Conservation (phyloP, 495 filamentous ascomycete genomes). For the Penicillium tannophilum region DNA sequence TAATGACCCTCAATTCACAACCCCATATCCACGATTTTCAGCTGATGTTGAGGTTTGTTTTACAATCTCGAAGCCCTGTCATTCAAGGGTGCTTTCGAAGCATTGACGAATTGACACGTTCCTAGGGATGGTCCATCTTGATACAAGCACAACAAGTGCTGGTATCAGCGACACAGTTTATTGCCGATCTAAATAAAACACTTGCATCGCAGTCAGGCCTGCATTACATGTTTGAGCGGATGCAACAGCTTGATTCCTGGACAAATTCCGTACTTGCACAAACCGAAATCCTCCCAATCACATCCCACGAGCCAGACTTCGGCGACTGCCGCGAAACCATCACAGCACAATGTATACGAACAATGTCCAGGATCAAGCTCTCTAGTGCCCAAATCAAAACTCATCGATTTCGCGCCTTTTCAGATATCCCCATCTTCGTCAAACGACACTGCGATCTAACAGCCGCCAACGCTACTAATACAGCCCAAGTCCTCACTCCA, state of each 20-base stretch:
- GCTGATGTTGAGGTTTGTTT: slow-evolving; percentile 55
- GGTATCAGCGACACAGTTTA: slow-evolving; percentile 57
- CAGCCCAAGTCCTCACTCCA: slow-evolving; percentile 23
- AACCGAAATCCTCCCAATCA: slow-evolving; percentile 44
- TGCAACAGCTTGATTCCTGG: slow-evolving; percentile 57
- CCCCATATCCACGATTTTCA: slow-evolving; percentile 53
- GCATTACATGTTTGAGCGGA: slow-evolving; percentile 53
- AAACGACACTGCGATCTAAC: slow-evolving; percentile 61
- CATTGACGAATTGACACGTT: slow-evolving; percentile 14
- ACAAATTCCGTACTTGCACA: slow-evolving; percentile 51
- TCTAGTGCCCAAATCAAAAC: slow-evolving; percentile 64
- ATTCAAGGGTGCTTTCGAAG: not conserved
- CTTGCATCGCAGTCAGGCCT: slow-evolving; percentile 39
- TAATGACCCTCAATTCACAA: slow-evolving; percentile 59
- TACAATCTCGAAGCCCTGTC: not conserved
- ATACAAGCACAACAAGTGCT: slow-evolving; percentile 61
- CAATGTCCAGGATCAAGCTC: slow-evolving; percentile 59
- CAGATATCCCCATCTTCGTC: slow-evolving; percentile 60
- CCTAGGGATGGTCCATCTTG: slow-evolving; percentile 55
- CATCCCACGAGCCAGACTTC: slow-evolving; percentile 41
- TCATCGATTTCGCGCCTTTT: slow-evolving; percentile 62
- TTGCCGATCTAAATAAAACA: slow-evolving; percentile 53
- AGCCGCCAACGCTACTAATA: slow-evolving; percentile 33
- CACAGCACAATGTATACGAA: slow-evolving; percentile 52
- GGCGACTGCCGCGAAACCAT: slow-evolving; percentile 46